Percentiles rank a stretch among this genome's conserved stretches.
Evolutionary conservation across 495 filamentous ascomycete species (phyloP).

Genomic region (Mytilinidion resinicola): DNA sequence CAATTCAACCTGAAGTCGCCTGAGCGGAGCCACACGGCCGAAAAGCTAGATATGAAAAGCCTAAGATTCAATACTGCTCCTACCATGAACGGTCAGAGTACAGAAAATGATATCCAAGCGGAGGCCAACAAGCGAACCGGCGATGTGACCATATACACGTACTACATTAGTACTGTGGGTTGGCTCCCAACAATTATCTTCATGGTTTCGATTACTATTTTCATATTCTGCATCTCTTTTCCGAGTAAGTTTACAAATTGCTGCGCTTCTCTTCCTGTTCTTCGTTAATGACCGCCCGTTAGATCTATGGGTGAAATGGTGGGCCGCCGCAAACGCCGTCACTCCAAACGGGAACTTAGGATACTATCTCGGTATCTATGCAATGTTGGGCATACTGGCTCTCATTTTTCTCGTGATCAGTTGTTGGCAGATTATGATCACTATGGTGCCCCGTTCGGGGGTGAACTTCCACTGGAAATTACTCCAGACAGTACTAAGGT

Average conservation of each 20-base stretch:
- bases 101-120: constrained; percentile 19
- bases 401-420: constrained; percentile 28
- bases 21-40: no score
- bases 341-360: no score
- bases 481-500: constrained; percentile 44
- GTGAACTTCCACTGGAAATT: constrained; percentile 45
- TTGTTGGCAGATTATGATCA: constrained; percentile 44
- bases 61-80: no score
- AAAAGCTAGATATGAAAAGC: no score
- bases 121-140: constrained; percentile 28
- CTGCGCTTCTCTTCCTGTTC: no score
- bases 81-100: no score
- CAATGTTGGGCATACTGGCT: constrained; percentile 45
- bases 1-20: no score
- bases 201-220: constrained; percentile 31
- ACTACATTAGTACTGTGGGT: constrained; percentile 27
- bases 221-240: constrained; percentile 23
- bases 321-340: no score
- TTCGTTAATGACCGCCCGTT: no score
- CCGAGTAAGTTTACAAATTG: constrained; percentile 22
- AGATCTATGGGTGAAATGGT: no score
- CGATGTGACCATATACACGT: constrained; percentile 25
- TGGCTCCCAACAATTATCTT: constrained; percentile 26
- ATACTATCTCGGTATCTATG: constrained; percentile 54
- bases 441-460: constrained; percentile 49